These are phyloP conservation scores for Penicillium manginii DNA, from an alignment of 495 filamentous ascomycete genomes.

Conservation along the genomic window DNA sequence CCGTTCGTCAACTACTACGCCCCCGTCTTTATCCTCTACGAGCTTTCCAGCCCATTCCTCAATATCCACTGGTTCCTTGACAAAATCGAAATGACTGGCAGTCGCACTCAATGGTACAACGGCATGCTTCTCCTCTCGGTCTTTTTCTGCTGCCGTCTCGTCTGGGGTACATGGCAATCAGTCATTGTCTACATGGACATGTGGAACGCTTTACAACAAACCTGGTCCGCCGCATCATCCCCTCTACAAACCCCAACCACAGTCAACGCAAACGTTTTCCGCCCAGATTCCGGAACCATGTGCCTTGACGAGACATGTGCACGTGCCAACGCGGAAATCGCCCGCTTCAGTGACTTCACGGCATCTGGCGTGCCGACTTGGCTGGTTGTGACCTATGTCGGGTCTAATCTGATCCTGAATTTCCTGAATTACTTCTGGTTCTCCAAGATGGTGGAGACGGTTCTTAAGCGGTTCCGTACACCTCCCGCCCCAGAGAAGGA, in stretches of 20 bases:
- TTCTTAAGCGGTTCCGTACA: slow-evolving; percentile 81
- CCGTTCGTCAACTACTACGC: slow-evolving; percentile 95
- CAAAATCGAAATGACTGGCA: slow-evolving; percentile 93
- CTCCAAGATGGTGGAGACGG: slow-evolving; percentile 91
- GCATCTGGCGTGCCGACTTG: slow-evolving; percentile 67
- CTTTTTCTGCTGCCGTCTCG: slow-evolving; percentile 87
- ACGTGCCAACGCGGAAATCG: slow-evolving; percentile 48
- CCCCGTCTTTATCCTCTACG: slow-evolving; percentile 92
- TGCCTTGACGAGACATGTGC: slow-evolving; percentile 42
- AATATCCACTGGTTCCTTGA: slow-evolving; percentile 99
- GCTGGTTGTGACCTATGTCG: slow-evolving; percentile 77
- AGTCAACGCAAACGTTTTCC: slow-evolving; percentile 44
- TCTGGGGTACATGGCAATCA: slow-evolving; percentile 90
- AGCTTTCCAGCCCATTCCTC: slow-evolving; percentile 91
- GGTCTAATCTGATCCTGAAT: slow-evolving; percentile 79
- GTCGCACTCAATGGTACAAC: slow-evolving; percentile 80
- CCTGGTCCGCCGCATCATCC: slow-evolving; percentile 34
- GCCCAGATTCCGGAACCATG: slow-evolving; percentile 26
- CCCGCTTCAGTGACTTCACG: slow-evolving; percentile 54
- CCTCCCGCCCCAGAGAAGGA: slow-evolving; percentile 21
- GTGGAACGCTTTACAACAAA: slow-evolving; percentile 64
- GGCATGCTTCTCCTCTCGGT: slow-evolving; percentile 64
- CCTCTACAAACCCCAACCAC: slow-evolving; percentile 31
- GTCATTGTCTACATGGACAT: slow-evolving; percentile 78
- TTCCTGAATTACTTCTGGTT: slow-evolving; percentile 95